Evolutionary conservation across 225 moss, liverwort and hornwort genomes (phyloP).

Genomic region (Pseudoscleropodium purum): DNA sequence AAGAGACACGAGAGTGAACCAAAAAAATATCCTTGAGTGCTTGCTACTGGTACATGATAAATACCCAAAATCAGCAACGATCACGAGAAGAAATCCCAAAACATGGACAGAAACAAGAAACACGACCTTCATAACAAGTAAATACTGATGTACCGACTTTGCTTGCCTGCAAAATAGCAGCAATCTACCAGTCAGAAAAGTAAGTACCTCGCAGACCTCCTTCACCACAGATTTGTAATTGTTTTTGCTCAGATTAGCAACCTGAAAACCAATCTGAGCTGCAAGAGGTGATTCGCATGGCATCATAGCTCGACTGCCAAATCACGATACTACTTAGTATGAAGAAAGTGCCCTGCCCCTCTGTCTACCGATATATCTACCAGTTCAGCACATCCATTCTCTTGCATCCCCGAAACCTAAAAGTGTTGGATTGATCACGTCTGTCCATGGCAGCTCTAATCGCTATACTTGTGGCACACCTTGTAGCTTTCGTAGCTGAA

Average conservation of each 20-base stretch:
- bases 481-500: background rate
- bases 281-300: slow-evolving; percentile 75
- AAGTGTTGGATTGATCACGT: background rate
- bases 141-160: background rate
- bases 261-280: slow-evolving; percentile 96
- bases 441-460: background rate
- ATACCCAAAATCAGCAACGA: background rate
- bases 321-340: slow-evolving; percentile 4
- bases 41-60: background rate
- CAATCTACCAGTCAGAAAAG: background rate
- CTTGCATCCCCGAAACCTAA: slow-evolving; percentile 33
- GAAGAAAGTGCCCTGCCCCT: background rate
- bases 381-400: background rate
- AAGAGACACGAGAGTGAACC: background rate
- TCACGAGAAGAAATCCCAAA: background rate
- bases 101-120: background rate
- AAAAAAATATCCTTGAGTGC: background rate
- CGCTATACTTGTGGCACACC: background rate
- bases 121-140: background rate
- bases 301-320: slow-evolving; percentile 58
- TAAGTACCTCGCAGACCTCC: slow-evolving; percentile 74
- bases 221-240: slow-evolving; percentile 73
- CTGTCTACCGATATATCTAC: slow-evolving; percentile 8
- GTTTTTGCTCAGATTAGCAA: slow-evolving; percentile 78
- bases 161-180: background rate